Base-by-base conservation (phyloP, 1,284 basidiomycete species). In the Takashimella tepidaria region DNA sequence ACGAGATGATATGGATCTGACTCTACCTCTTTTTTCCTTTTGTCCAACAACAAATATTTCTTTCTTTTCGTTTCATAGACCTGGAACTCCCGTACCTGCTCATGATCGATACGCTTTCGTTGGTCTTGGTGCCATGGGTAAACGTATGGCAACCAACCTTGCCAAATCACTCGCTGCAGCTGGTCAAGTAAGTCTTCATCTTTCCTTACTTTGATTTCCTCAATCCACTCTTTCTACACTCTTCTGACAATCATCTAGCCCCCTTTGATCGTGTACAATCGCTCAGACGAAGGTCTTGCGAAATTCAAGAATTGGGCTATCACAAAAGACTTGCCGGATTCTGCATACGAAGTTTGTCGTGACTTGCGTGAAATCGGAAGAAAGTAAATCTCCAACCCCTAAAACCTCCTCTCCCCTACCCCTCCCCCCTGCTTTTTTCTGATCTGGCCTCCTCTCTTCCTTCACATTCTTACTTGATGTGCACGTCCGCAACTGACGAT, bases 41-140 rank as follows among this genome's bases (percentile, higher is more conserved):
- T n/a, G n/a, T n/a, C n/a, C n/a, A n/a, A n/a, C n/a, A n/a, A n/a
- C n/a, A n/a, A n/a, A n/a, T n/a, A n/a, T n/a, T n/a, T n/a, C n/a
- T n/a, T n/a, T n/a, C n/a, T n/a, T n/a, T n/a, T n/a, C n/a, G n/a
- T n/a, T 37, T 37, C 10, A 1, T 26, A 73, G 72, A 45, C 73
- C 73, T 8, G 55, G 58, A 0, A 73, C 72, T 16, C 73, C 73
- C 21, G 55, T 53, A 10, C 63, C 66, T 12, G 60, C 60, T 23
- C 70, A 70, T 63, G 67, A 75, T 43, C 73, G 68, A 50, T 59
- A 71, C 22, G 76, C 71, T 3, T 75, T 74, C 53, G 61, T 75
- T 50, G 76, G 76, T 26, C 61, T 77, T 25, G 76, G 76, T 6
- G 72, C 69, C 47, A 77, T 77, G 70, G 73, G 72, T n/a, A 66